phyloP scores from a whole-genome alignment of 495 filamentous ascomycete genomes.

The Parathielavia hyrcaniae region DNA sequence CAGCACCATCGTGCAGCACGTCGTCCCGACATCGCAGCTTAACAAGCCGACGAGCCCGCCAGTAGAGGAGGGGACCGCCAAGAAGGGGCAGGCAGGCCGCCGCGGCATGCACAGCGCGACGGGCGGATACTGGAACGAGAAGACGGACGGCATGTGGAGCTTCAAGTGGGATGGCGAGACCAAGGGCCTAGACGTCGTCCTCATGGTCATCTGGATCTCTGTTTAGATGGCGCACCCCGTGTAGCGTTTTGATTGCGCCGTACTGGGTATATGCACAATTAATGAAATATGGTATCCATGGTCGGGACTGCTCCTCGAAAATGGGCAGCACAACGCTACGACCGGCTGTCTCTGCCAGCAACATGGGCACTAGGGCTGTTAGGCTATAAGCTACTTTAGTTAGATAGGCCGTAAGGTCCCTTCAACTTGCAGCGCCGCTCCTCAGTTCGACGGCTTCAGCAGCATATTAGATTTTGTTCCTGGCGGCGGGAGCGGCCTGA shows the following conservation, averaged over 20 bases:
- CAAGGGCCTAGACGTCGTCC: constrained; percentile 84
- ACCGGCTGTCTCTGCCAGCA: too few relatives aligned
- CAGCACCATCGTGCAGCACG: constrained; percentile 95
- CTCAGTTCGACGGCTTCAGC: too few relatives aligned
- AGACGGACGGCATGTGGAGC: constrained; percentile 96
- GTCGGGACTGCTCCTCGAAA: too few relatives aligned
- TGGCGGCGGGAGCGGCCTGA: too few relatives aligned
- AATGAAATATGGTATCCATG: background rate
- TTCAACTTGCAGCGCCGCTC: too few relatives aligned
- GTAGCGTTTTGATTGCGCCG: background rate
- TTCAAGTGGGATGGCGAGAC: constrained; percentile 86
- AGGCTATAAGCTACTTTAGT: too few relatives aligned
- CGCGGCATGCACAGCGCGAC: constrained; percentile 94
- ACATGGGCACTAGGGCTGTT: too few relatives aligned
- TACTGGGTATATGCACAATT: background rate
- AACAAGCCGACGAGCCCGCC: constrained; percentile 38
- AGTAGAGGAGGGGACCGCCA: constrained; percentile 40
- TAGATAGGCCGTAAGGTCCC: too few relatives aligned
- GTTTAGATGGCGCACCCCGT: constrained; percentile 31
- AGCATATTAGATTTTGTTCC: too few relatives aligned
- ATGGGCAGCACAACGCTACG: too few relatives aligned
- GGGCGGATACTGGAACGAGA: constrained; percentile 95
- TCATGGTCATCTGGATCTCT: constrained; percentile 85
- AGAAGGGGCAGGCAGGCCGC: constrained; percentile 61
- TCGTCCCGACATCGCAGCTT: constrained; percentile 49